Conservation (phyloP, 2,329 filamentous ascomycete species). For the Zasmidium citrigriseum region DNA sequence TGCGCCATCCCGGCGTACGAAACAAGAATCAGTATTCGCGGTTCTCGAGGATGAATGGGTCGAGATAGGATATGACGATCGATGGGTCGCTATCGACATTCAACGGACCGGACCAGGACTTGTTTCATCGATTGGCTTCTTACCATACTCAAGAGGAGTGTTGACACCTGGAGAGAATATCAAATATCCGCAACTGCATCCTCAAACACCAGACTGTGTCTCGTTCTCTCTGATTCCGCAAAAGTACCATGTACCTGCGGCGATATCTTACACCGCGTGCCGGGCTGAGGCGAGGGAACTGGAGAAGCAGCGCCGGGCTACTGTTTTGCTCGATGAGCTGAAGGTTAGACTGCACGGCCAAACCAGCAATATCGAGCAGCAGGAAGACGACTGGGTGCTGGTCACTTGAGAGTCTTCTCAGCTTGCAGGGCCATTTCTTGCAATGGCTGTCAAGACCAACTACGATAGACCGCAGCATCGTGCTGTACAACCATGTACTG, state of each 20-base stretch:
- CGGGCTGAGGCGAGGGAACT: too few species aligned
- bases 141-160: not conserved
- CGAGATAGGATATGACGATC: not conserved
- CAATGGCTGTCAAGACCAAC: too few species aligned
- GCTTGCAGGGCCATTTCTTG: too few species aligned
- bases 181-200: not conserved
- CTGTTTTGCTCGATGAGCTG: too few species aligned
- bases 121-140: not conserved
- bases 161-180: not conserved
- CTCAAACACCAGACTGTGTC: not conserved
- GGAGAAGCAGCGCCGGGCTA: too few species aligned
- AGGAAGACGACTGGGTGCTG: not conserved
- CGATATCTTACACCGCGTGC: not conserved
- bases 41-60: not conserved
- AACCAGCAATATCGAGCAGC: too few species aligned
- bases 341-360: not conserved
- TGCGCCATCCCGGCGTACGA: too few species aligned
- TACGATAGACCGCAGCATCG: too few species aligned
- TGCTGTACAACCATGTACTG: too few species aligned
- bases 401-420: not conserved
- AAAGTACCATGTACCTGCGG: not conserved
- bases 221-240: not conserved
- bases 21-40: not conserved
- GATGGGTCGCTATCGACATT: not conserved
- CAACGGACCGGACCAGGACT: too few species aligned